These are phyloP conservation scores for Alloascoidea hylecoeti DNA, from an alignment of 805 yeast species.

Conservation along the genomic window DNA sequence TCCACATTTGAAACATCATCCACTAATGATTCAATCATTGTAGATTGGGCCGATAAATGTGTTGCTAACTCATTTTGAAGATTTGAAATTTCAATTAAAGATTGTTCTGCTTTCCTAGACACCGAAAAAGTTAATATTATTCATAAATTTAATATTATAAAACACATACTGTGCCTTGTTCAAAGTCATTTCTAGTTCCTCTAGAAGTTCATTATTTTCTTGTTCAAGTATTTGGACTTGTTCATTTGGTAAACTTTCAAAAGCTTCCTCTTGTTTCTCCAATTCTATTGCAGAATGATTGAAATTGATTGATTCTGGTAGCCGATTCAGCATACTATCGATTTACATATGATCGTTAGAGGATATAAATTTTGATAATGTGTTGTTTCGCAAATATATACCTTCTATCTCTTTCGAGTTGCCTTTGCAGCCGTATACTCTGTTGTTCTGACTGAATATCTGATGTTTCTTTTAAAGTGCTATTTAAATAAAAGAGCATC, in stretches of 20 bases:
- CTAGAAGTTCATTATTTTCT: constrained; percentile 20
- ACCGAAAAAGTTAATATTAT: background rate
- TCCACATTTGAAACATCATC: constrained; percentile 58
- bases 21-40: constrained; percentile 45
- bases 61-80: constrained; percentile 62
- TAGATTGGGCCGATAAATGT: constrained; percentile 62
- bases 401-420: constrained; percentile 9
- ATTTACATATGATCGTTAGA: too few species aligned
- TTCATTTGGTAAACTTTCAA: constrained; percentile 1
- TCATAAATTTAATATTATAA: background rate
- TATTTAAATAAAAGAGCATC: constrained; percentile 19
- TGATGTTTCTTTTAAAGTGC: constrained; percentile 15
- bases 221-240: constrained; percentile 15
- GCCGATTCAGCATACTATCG: background rate
- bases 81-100: constrained; percentile 47
- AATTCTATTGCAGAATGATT: background rate
- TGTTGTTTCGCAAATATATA: too few species aligned
- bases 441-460: constrained; percentile 19
- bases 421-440: constrained; percentile 17
- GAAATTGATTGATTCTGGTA: background rate
- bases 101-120: constrained; percentile 18
- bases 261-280: background rate
- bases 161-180: constrained; percentile 15
- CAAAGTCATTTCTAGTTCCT: constrained; percentile 19
- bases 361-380: too few species aligned